A percentile compares a stretch with the other conserved stretches of the same genome.
These are phyloP conservation scores for Suhomyces maxii DNA, from an alignment of 1,139 yeast species.

Conservation along the genomic window DNA sequence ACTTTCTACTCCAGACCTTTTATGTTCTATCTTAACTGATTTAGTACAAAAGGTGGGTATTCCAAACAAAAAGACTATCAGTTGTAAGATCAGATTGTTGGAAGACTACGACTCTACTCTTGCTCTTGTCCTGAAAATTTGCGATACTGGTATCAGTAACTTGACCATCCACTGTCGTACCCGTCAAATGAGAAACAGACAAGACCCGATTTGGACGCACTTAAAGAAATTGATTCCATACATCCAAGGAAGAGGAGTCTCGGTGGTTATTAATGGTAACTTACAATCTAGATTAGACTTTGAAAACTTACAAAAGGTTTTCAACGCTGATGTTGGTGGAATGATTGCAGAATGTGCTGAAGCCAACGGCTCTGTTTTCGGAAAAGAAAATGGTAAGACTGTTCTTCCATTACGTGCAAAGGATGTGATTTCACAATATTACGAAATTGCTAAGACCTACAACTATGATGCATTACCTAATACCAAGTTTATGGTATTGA, in stretches of 20 bases:
- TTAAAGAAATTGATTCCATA: constrained; percentile 60
- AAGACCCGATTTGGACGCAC: constrained; percentile 70
- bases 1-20: constrained; percentile 72
- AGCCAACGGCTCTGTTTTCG: constrained; percentile 77
- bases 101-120: constrained; percentile 61
- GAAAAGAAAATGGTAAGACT: constrained; percentile 12
- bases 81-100: constrained; percentile 83
- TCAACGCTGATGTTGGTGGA: constrained; percentile 63
- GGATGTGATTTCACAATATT: constrained; percentile 53
- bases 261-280: constrained; percentile 81
- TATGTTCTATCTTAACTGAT: constrained; percentile 64
- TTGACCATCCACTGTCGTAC: constrained; percentile 92
- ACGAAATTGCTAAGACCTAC: constrained; percentile 47
- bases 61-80: constrained; percentile 75
- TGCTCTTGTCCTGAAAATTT: constrained; percentile 59
- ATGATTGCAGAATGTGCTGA: constrained; percentile 96
- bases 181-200: constrained; percentile 84
- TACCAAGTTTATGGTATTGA: constrained; percentile 75
- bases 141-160: constrained; percentile 79
- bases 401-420: constrained; percentile 54
- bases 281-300: constrained; percentile 58
- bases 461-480: constrained; percentile 47
- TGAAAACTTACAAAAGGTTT: constrained; percentile 47
- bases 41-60: constrained; percentile 79
- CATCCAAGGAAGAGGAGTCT: constrained; percentile 63